Evolutionary conservation across 208 protist genomes (phyloP), one percentile per base, ranked within the genome.

Genomic region (Crithidia fasciculata): DNA sequence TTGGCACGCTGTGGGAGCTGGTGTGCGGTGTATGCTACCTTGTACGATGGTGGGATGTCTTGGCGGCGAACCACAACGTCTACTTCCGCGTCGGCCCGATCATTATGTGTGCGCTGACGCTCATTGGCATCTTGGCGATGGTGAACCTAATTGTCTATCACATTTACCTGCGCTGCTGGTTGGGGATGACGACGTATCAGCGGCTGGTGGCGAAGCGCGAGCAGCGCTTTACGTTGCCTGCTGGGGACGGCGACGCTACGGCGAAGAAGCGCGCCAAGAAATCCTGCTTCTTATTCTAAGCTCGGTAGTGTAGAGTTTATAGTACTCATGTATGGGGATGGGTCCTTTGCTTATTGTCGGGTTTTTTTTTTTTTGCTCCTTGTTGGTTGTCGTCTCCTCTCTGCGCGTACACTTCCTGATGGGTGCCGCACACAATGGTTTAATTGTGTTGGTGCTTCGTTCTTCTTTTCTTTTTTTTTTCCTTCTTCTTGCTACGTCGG

Each of bases 61-160:
- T 96, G 13, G 68, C 61, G 18, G 44, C 45, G 8, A 72, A 72
- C 36, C 66, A 81, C 76, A 87, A 75, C 47, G 61, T 62, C 37
- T 96, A 85, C 81, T 94, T 92, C 72, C 81, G 82, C 40, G 74
- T 87, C 12, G 88, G 65, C 0, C 79, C 85, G 8, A 76, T 96
- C 52, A 8, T 93, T 18, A 40, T 88, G 36, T 82, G 60, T 41
- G 49, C 71, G 12, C 13, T 91, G 28, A 75, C 81, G 61, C n/a
- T 85, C 36, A 10, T 86, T 8, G 80, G 65, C 41, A 44, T 81
- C 3, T 54, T 59, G 5, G 86, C 88, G 16, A 65, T 93, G 12
- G 15, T 86, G 47, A 83, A 93, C 49, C 65, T 96, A n/a, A 36
- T 94, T 36, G 50, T 52, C 10, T 96, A 89, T 71, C 88, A 96